A percentile compares a stretch with the other conserved stretches of the same genome.
Conservation (phyloP, 306 rosid genomes). For the Chamaecrista fasciculata region DNA sequence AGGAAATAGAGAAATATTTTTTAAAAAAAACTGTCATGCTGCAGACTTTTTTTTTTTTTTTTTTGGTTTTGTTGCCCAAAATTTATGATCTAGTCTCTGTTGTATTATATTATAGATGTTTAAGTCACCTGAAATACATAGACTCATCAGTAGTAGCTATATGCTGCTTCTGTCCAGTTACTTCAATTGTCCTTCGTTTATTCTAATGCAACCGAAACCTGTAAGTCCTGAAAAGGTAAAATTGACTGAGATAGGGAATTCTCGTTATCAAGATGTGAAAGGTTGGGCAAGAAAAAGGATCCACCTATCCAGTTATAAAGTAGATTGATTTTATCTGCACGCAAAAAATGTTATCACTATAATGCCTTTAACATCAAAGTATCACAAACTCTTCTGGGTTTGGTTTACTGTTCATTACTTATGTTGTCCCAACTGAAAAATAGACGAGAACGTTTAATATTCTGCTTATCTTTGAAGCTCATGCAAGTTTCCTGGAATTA, state of each 20-base stretch:
- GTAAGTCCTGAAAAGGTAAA: background rate
- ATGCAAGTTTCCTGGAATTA: constrained; percentile 42
- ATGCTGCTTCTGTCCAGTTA: background rate
- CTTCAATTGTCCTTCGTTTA: background rate
- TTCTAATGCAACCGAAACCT: background rate
- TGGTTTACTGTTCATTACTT: background rate
- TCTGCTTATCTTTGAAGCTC: constrained; percentile 39
- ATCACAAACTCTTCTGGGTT: background rate
- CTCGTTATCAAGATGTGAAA: background rate
- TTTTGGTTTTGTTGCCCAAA: too few species aligned
- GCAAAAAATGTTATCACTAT: background rate
- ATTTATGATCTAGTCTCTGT: background rate
- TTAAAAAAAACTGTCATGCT: too few species aligned
- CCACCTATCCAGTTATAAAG: too few species aligned
- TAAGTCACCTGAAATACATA: background rate
- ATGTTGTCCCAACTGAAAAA: background rate
- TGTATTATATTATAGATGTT: background rate
- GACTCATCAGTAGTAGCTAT: background rate
- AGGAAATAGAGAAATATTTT: background rate
- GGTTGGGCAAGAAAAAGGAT: too few species aligned
- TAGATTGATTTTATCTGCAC: background rate
- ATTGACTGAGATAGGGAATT: background rate
- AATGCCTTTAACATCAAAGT: background rate
- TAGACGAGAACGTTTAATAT: background rate
- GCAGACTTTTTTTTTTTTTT: too few species aligned